A percentile compares a stretch with the other conserved stretches of the same genome.
Evolutionary conservation across 768 basidiomycete species (phyloP).

Genomic region (Mycena albidolilacea): DNA sequence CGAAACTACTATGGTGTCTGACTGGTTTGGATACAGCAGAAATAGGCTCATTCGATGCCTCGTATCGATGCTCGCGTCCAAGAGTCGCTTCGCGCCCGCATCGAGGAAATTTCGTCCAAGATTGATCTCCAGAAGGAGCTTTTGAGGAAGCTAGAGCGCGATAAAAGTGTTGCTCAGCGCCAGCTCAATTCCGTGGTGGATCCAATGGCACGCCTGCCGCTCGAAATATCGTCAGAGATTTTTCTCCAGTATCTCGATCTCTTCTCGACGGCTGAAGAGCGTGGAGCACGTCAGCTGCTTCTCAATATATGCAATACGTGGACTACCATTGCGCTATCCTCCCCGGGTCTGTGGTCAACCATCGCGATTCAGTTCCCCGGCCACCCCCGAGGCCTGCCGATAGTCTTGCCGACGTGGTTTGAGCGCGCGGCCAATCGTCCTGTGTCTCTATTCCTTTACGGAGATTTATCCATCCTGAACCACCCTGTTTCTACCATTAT

Average conservation of each 20-base stretch:
- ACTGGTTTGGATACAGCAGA: too few relatives aligned
- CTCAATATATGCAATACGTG: background rate
- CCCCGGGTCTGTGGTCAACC: background rate
- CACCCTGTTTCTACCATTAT: background rate
- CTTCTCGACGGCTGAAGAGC: background rate
- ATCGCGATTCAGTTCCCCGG: background rate
- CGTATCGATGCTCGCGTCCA: background rate
- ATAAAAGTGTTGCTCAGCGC: background rate
- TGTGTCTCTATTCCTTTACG: background rate
- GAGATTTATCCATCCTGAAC: too few relatives aligned
- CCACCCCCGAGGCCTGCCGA: background rate
- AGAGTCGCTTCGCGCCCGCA: background rate
- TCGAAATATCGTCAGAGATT: slow-evolving; percentile 10
- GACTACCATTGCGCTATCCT: background rate
- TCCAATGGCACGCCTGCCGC: background rate
- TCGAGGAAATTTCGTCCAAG: background rate
- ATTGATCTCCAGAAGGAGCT: background rate
- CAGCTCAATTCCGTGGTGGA: background rate
- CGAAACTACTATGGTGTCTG: too few relatives aligned
- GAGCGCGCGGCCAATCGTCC: background rate
- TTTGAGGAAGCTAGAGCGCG: background rate
- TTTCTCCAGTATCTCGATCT: background rate
- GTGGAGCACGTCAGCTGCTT: background rate
- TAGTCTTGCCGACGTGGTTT: background rate
- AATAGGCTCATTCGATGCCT: too few relatives aligned